Evolutionary conservation across 2,329 filamentous ascomycete genomes (phyloP), one percentile per base, ranked within the genome.

Genomic region (Orbilia brochopaga): DNA sequence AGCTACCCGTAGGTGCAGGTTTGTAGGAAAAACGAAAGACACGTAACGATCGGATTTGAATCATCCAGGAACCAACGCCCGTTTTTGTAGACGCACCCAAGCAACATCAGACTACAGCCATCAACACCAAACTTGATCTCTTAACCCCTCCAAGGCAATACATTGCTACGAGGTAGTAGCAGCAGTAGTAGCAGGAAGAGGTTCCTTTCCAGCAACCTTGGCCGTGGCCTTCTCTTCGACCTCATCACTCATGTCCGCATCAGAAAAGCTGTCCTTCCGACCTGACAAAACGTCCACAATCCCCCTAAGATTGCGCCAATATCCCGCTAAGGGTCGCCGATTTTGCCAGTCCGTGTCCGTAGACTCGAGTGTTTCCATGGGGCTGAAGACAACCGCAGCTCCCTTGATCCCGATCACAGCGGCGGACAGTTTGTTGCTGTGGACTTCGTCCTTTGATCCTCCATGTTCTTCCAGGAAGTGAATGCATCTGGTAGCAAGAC

Each of bases 281-380:
- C 92, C 93, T 56, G 89, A 90, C 32, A 99, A 81, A 35, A 91
- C 88, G 79, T 99, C 90, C 1, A 96, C 92, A 27, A 91, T 86
- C 55, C 88, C 84, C 80, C 91, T 90, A 79, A 96, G 82, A 55
- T 83, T 84, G 76, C 90, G 82, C 94, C 94, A 99, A 82, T 91
- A 92, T 75, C 94, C 90, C 61, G 87, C 81, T 81, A 87, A 90
- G 52, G 94, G 93, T 56, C 94, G 84, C 56, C 94, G 85, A 79
- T 95, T 92, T 75, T 87, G 86, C 94, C 94, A 99, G 81, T 99
- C 93, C 2, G 94, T 97, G 77, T 92, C 90, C 23, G 86, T 85
- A 75, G 86, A 86, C 82, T 97, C 94, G 7, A 97, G 84, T 48
- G 86, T 85, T 77, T 88, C 85, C 85, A 97, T 90, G 0, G 89